Base-by-base conservation (phyloP, 345 rosid species). In the Moricandia arvensis region DNA sequence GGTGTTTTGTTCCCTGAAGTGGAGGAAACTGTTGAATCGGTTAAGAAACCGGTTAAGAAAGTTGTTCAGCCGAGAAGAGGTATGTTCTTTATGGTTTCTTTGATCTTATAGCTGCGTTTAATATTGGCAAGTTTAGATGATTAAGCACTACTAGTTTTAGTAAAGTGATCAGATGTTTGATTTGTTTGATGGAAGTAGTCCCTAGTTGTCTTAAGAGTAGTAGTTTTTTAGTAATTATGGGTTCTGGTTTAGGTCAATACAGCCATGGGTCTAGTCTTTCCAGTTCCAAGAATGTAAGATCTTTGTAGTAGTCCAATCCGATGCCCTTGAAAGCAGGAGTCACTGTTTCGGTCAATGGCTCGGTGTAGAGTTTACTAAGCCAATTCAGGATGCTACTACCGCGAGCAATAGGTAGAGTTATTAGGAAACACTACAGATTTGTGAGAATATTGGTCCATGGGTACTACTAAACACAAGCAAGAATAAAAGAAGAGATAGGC, bases 31-130 rank as follows among this genome's bases (percentile, higher is more conserved):
- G 77, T 74, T 67, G 78, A 64, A 41, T 76, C 75, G 38, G 78
- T 61, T 66, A 73, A 79, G 74, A 79, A 38, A 62, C 75, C 78
- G 71, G 90, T 87, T 34, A 93, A 88, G 82, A 88, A 83, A 68
- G 90, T 82, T 26, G 75, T 86, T 72, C 90, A 87, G 68, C 85
- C 83, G 66, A 85, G 96, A 74, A 89, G 97, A 94, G 98, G 98
- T 94, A 85, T 60, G 68, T 13, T 33, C 8, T 45, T 18, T 9
- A 15, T 55, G 5, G 35, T 38, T 69, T 5, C 67, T 8, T 33
- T 61, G 63, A 57, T 71, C 75, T 24, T 64, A 2, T 18, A 8
- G 11, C 16, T 51, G 30, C n/a, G 45, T 21, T 68, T 33, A 49
- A 24, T 49, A 7, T 27, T 38, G 51, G 35, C 49, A 63, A 70